Evolutionary conservation across 2,329 filamentous ascomycete species (phyloP).

Genomic region (Pseudopithomyces maydicus): DNA sequence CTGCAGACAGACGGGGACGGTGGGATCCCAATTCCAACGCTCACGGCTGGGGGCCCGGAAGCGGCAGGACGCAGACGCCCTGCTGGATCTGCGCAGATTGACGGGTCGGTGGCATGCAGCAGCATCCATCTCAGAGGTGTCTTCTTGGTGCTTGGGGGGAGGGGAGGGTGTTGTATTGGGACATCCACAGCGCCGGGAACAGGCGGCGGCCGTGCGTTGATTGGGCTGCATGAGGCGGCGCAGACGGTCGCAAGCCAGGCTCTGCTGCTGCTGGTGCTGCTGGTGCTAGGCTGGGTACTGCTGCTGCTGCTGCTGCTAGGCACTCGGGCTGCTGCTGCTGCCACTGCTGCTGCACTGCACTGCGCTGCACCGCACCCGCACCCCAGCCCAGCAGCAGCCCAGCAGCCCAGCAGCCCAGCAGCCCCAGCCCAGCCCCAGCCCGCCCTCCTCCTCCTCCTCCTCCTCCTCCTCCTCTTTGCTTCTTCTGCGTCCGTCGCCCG

Average conservation of each 20-base stretch:
- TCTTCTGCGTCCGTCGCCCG: too few relatives aligned
- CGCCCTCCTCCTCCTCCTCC: not conserved
- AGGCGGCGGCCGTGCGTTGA: slow-evolving; percentile 4
- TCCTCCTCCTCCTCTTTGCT: not conserved
- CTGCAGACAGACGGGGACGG: not conserved
- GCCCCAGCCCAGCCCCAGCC: too few relatives aligned
- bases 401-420: too few relatives aligned
- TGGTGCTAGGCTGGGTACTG: too few relatives aligned
- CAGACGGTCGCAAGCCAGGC: slow-evolving; percentile 29
- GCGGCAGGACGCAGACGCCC: not conserved
- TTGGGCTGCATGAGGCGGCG: slow-evolving; percentile 20
- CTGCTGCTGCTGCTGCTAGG: too few relatives aligned
- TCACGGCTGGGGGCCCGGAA: not conserved
- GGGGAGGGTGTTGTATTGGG: slow-evolving; percentile 15
- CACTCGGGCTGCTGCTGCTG: too few relatives aligned
- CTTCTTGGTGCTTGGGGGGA: not conserved
- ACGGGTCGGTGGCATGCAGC: not conserved
- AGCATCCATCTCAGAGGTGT: slow-evolving; percentile 4
- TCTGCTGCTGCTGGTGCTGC: too few relatives aligned
- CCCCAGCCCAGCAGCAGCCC: too few relatives aligned
- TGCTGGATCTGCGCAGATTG: slow-evolving; percentile 5
- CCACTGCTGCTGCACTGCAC: too few relatives aligned
- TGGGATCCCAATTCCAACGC: not conserved
- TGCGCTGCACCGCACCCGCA: too few relatives aligned
- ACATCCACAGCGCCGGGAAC: slow-evolving; percentile 17